Evolutionary conservation across 805 yeast species (phyloP), one percentile per base, ranked within the genome.

Genomic region (Metschnikowia corniflorae): DNA sequence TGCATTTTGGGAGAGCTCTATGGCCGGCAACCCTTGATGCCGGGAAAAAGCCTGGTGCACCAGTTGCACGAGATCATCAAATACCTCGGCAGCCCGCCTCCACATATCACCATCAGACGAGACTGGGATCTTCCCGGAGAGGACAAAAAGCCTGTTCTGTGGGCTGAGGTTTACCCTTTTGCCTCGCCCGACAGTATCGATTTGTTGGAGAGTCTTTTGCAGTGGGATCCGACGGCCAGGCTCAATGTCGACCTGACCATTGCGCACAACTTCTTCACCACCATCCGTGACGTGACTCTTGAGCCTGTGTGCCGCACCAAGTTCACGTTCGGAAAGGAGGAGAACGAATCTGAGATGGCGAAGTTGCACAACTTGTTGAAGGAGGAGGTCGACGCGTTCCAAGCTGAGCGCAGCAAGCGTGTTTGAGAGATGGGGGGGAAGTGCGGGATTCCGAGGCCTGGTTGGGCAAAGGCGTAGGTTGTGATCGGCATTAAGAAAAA

Each of bases 1-100:
- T 89, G 97, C 54, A 87, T 89, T 7, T 61, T 88, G 42, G 95
- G 82, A 2, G 97, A 89, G 57, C 65, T 89, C 32, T 85, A 83
- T 46, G 86, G 87, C 0, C 67, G 96, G 42, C 72, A 71, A 50
- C 95, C 96, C 1, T 56, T 87, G 12, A 88, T 89, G 55, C 75
- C 78, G 33, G 97, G 96, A 0, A 75, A 74, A 40, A 80, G 79
- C 56, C 80, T 81, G 39, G 49, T 75, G 42, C 82, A 82, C 44
- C 97, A 89, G 58, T 58, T 86, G 7, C 70, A 66, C 28, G 82
- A 78, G 52, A 85, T 89, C 14, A 62, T 79, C 36, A 76, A 77
- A 51, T 70, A 83, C 1, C 59, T 87, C 33, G 97, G 96, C 0
- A 61, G 79, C 0, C 96, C 96, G 0, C 58, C 79, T 0, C 63